Conservation (phyloP, 1,284 basidiomycete genomes). For the Trichosporon sp. region DNA sequence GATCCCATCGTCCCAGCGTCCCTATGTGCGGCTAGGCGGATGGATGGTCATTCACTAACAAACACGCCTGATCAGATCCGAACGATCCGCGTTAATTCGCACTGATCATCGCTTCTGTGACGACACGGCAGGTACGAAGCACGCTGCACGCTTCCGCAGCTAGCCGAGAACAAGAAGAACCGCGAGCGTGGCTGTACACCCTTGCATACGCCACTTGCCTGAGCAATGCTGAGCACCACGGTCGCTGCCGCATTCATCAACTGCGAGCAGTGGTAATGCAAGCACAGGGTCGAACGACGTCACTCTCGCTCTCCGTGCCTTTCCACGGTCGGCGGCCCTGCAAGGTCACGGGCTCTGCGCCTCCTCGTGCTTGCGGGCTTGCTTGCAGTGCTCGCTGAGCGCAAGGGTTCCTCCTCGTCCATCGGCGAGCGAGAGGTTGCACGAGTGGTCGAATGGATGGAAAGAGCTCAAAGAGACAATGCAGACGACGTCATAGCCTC, state of each 20-base stretch:
- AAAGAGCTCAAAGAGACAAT: neutral
- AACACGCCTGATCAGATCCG: neutral
- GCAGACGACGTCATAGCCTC: conserved; percentile 1
- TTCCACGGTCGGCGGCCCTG: neutral
- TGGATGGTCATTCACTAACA: neutral
- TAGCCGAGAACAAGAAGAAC: neutral
- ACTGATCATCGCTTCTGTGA: neutral
- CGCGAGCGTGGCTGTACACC: neutral
- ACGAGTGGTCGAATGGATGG: conserved; percentile 4
- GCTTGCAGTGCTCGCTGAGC: neutral
- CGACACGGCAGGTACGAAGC: neutral
- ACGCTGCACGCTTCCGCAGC: neutral
- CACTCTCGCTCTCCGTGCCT: conserved; percentile 7
- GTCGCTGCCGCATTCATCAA: neutral
- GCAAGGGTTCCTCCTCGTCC: neutral
- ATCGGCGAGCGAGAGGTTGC: neutral
- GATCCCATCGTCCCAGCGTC: neutral
- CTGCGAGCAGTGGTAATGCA: neutral
- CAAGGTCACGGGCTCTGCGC: neutral
- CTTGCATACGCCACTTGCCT: neutral
- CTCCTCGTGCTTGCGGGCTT: neutral
- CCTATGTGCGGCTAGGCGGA: neutral
- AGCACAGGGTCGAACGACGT: neutral
- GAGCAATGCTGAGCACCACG: neutral
- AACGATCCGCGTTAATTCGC: neutral